Conservation (phyloP, 257 asterid species). For the Echium plantagineum region DNA sequence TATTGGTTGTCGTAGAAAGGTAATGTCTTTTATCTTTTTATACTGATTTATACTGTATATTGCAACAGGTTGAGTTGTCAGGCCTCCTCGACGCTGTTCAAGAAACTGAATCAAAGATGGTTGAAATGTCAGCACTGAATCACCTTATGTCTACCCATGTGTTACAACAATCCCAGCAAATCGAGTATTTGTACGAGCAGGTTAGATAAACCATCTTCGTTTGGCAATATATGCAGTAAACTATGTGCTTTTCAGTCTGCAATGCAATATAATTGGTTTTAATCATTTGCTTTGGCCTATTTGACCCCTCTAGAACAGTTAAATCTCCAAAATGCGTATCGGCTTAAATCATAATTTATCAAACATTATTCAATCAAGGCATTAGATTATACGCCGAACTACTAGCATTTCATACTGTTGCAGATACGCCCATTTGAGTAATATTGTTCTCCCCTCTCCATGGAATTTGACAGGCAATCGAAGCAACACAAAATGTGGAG, state of each 20-base stretch:
- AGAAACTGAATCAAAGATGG: conserved; percentile 85
- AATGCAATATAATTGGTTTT: neutral
- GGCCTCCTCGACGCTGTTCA: conserved; percentile 80
- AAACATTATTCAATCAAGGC: too few relatives aligned
- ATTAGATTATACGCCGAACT: too few relatives aligned
- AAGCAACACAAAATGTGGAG: conserved; percentile 82
- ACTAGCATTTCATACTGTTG: too few relatives aligned
- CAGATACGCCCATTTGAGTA: neutral
- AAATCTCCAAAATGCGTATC: neutral
- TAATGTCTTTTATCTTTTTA: neutral
- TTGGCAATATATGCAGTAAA: neutral
- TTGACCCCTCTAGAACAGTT: neutral
- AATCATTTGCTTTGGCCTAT: too few relatives aligned
- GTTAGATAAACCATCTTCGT: conserved; percentile 18
- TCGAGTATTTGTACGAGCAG: conserved; percentile 76
- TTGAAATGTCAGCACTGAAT: conserved; percentile 89
- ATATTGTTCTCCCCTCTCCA: neutral
- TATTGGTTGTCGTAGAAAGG: neutral
- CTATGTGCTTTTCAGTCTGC: too few relatives aligned
- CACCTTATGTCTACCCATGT: conserved; percentile 97
- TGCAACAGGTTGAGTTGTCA: conserved; percentile 61
- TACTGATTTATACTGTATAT: neutral
- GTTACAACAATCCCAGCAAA: conserved; percentile 85
- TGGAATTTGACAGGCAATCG: conserved; percentile 51
- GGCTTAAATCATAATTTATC: too few relatives aligned